phyloP scores from a whole-genome alignment of 2,329 filamentous ascomycete species.

The Trematosphaeria pertusa region DNA sequence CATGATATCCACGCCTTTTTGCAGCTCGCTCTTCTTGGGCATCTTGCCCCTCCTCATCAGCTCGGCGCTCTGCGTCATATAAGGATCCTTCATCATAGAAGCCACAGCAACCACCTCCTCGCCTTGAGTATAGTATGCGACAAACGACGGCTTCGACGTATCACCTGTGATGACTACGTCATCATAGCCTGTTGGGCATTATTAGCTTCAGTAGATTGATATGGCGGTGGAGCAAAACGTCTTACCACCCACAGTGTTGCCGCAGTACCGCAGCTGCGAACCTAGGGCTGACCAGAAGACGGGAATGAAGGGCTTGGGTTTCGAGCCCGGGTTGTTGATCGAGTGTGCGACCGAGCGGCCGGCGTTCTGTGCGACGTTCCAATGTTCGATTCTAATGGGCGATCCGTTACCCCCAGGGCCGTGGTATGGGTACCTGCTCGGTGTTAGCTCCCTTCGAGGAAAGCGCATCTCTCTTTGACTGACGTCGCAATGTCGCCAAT shows the following conservation, averaged over 20 bases:
- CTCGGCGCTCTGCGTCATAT: constrained; percentile 82
- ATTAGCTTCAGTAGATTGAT: too few relatives aligned
- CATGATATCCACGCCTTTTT: constrained; percentile 63
- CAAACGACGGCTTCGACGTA: constrained; percentile 75
- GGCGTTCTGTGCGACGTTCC: constrained; percentile 96
- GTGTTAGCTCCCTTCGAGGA: background rate
- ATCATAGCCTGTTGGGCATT: too few relatives aligned
- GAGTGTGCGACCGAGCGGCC: constrained; percentile 80
- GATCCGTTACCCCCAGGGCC: constrained; percentile 82
- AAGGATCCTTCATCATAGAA: constrained; percentile 88
- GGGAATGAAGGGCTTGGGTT: constrained; percentile 79
- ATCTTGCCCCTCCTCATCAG: constrained; percentile 84
- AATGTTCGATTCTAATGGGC: constrained; percentile 89
- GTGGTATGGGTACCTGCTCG: constrained; percentile 75
- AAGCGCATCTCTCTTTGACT: background rate
- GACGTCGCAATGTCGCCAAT: constrained; percentile 89
- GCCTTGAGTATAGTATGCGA: constrained; percentile 86
- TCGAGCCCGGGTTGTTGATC: constrained; percentile 71
- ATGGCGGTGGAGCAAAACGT: too few relatives aligned
- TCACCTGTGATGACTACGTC: constrained; percentile 82
- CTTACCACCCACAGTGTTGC: constrained; percentile 79
- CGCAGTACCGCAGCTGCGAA: constrained; percentile 89
- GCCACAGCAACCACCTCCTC: constrained; percentile 89
- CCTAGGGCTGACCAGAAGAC: constrained; percentile 97
- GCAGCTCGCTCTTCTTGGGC: constrained; percentile 79